These are phyloP conservation scores for Cercospora sp. DNA, from an alignment of 2,329 filamentous ascomycete species.

Conservation along the genomic window DNA sequence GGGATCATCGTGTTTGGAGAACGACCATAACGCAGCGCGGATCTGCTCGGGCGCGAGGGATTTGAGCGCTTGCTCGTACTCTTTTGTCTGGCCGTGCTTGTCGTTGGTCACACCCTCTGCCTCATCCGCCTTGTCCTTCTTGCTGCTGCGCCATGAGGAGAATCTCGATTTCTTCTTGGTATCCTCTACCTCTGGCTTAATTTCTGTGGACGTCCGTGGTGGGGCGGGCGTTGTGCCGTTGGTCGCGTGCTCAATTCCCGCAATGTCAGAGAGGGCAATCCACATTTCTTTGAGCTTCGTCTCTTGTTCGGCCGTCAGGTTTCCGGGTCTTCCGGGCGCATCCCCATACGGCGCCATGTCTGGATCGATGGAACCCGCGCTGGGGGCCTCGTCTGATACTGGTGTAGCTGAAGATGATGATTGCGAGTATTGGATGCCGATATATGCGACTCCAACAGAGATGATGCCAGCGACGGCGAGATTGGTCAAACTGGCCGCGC, in stretches of 20 bases:
- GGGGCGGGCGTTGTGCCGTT: conserved; percentile 30
- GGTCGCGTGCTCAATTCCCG: conserved; percentile 55
- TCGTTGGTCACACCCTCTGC: conserved; percentile 64
- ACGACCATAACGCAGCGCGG: conserved; percentile 79
- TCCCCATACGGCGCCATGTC: conserved; percentile 36
- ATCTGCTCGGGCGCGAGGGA: conserved; percentile 76
- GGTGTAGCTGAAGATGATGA: neutral
- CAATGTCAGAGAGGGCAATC: conserved; percentile 72
- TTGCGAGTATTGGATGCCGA: conserved; percentile 23
- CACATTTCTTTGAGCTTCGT: conserved; percentile 86
- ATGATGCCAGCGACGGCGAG: conserved; percentile 30
- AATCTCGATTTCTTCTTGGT: conserved; percentile 72
- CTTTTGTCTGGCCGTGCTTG: conserved; percentile 88
- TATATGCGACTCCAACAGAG: conserved; percentile 29
- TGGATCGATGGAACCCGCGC: conserved; percentile 17
- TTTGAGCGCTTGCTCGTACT: conserved; percentile 78
- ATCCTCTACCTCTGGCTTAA: conserved; percentile 33
- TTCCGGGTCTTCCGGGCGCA: conserved; percentile 74
- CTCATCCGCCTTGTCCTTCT: conserved; percentile 58
- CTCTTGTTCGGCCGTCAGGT: conserved; percentile 85
- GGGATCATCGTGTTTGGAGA: conserved; percentile 94
- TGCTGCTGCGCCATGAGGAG: conserved; percentile 67
- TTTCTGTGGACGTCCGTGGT: conserved; percentile 17
- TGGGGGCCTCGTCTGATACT: conserved; percentile 20
- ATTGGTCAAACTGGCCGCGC: conserved; percentile 26